Conservation (phyloP, 768 basidiomycete genomes). For the Lactarius evosmus region DNA sequence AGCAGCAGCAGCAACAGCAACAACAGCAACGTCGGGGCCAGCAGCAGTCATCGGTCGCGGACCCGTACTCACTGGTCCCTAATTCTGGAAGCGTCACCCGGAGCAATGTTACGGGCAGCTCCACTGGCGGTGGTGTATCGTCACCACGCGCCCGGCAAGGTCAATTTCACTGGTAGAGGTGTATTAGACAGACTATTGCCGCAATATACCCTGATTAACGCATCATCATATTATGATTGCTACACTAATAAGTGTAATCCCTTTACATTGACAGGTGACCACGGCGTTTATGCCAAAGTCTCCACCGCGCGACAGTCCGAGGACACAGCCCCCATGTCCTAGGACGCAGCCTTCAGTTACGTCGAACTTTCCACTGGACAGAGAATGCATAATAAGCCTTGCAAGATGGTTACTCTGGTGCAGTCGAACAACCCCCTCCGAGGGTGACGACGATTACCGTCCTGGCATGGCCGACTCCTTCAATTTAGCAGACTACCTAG, state of each 20-base stretch:
- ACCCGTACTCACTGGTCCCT: background rate
- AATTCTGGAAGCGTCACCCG: background rate
- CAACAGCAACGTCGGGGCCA: background rate
- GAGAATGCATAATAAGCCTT: background rate
- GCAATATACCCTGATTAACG: constrained; percentile 12
- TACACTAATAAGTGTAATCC: background rate
- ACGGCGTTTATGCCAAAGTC: background rate
- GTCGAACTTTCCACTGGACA: background rate
- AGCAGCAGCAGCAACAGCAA: background rate
- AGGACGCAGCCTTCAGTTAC: background rate
- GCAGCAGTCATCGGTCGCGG: background rate
- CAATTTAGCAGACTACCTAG: background rate
- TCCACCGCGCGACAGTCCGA: constrained; percentile 3
- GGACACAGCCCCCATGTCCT: constrained; percentile 6
- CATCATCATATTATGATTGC: background rate
- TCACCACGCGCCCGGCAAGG: background rate
- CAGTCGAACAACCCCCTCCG: background rate
- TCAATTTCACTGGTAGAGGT: constrained; percentile 6
- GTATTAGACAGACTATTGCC: constrained; percentile 13
- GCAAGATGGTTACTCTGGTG: background rate
- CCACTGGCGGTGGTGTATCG: background rate
- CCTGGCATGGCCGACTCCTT: background rate
- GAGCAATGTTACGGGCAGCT: constrained; percentile 5
- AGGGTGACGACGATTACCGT: background rate
- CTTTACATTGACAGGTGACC: background rate